These are phyloP conservation scores for Pleodorina starrii DNA, from an alignment of 139 green algal genomes.

Conservation along the genomic window DNA sequence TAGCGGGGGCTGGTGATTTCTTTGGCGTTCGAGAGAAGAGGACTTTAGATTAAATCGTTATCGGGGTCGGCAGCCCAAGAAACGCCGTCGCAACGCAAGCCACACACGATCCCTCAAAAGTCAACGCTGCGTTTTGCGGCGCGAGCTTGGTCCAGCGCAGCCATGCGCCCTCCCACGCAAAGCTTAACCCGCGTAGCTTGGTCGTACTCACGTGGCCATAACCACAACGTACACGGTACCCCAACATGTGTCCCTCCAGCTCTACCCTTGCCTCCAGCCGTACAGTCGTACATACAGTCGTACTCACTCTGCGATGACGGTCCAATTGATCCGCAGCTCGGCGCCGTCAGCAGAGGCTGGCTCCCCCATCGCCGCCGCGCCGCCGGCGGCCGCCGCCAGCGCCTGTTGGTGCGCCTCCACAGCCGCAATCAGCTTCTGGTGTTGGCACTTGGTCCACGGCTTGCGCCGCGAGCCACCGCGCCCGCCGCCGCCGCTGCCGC, in stretches of 20 bases:
- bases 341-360: background rate
- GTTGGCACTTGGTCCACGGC: conserved; percentile 14
- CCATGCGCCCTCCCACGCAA: background rate
- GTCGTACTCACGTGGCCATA: background rate
- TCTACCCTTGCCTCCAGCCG: background rate
- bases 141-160: background rate
- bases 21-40: background rate
- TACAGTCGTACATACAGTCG: background rate
- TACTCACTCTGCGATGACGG: conserved; percentile 18
- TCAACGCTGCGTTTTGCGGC: too few species aligned
- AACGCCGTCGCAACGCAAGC: background rate
- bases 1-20: too few species aligned
- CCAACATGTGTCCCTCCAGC: background rate
- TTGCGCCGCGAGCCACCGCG: background rate
- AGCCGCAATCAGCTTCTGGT: background rate
- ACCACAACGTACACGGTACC: background rate
- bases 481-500: background rate
- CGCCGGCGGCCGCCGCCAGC: background rate
- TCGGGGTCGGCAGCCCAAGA: background rate
- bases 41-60: background rate
- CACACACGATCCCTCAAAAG: too few species aligned
- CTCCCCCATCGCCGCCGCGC: background rate
- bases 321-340: conserved; percentile 19
- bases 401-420: background rate
- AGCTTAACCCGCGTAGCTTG: background rate